phyloP scores from a whole-genome alignment of 2,329 filamentous ascomycete genomes.

The Gaeumannomyces sp. region DNA sequence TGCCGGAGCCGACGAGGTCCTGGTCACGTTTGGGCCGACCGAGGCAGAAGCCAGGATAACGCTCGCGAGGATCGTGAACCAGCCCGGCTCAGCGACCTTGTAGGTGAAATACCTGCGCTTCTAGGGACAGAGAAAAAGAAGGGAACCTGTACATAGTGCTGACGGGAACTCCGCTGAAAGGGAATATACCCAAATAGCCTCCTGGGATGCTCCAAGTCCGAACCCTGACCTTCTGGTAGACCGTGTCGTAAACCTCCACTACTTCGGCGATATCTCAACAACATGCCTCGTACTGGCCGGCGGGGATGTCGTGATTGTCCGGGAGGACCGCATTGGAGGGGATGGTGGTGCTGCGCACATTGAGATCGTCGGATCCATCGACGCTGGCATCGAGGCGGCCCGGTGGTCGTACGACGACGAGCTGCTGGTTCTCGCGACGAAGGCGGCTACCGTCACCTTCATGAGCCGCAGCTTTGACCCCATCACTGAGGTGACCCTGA shows the following conservation, averaged over 20 bases:
- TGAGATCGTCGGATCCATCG: constrained; percentile 91
- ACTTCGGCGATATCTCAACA: constrained; percentile 73
- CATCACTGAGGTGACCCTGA: constrained; percentile 68
- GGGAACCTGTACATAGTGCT: background rate
- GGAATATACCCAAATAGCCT: constrained; percentile 51
- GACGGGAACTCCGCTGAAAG: constrained; percentile 14
- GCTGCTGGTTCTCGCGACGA: constrained; percentile 75
- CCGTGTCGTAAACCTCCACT: constrained; percentile 70
- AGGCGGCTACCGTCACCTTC: constrained; percentile 71
- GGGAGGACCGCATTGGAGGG: constrained; percentile 51
- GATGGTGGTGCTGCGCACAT: constrained; percentile 65
- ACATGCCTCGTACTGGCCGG: constrained; percentile 81
- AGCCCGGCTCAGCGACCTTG: constrained; percentile 5
- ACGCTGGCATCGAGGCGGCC: constrained; percentile 83
- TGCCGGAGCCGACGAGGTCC: constrained; percentile 64
- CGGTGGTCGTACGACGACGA: constrained; percentile 96
- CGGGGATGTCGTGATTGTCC: constrained; percentile 82
- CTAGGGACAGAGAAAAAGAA: background rate
- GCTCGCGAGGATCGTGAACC: constrained; percentile 46
- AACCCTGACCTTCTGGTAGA: constrained; percentile 71
- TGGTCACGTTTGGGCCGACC: constrained; percentile 81
- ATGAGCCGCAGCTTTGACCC: constrained; percentile 92
- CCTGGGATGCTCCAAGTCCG: constrained; percentile 83
- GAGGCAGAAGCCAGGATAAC: constrained; percentile 65
- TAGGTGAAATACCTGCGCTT: constrained; percentile 21